A percentile compares a stretch with the other conserved stretches of the same genome.
Evolutionary conservation across 2,329 filamentous ascomycete genomes (phyloP).

Genomic region (Calonectria montana): DNA sequence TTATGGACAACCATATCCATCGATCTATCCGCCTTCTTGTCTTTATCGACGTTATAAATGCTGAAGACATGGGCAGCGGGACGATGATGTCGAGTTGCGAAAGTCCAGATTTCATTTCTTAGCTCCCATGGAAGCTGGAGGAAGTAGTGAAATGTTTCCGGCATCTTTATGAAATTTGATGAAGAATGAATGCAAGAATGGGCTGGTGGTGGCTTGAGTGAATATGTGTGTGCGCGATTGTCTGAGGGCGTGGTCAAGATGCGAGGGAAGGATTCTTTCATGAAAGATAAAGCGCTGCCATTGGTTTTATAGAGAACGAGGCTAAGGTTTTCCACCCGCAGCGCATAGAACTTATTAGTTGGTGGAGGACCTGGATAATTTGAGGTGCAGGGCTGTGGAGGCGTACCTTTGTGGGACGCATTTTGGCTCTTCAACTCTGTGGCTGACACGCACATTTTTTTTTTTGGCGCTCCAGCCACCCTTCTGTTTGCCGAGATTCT

Average conservation of each 20-base stretch:
- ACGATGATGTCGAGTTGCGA: neutral
- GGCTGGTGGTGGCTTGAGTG: neutral
- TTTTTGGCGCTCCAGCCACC: too few species aligned
- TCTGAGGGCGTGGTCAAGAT: neutral
- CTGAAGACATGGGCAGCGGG: slow-evolving; percentile 18
- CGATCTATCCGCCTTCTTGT: neutral
- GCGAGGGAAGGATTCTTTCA: neutral
- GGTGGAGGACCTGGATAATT: neutral
- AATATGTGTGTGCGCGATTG: neutral
- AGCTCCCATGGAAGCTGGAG: slow-evolving; percentile 7
- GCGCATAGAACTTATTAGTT: neutral
- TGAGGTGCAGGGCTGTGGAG: neutral
- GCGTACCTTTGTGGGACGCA: too few species aligned
- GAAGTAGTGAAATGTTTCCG: slow-evolving; percentile 15
- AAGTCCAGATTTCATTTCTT: slow-evolving; percentile 12
- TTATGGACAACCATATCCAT: neutral
- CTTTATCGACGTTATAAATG: neutral
- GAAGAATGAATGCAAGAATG: neutral
- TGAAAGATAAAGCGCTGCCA: neutral
- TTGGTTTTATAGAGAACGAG: neutral
- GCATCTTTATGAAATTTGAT: neutral
- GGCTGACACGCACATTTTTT: too few species aligned
- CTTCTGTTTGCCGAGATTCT: too few species aligned
- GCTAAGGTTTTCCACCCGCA: neutral
- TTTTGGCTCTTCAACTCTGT: too few species aligned